A percentile compares a stretch with the other conserved stretches of the same genome.
phyloP scores from a whole-genome alignment of 2,329 filamentous ascomycete genomes.

The Daldinia eschscholtzii region DNA sequence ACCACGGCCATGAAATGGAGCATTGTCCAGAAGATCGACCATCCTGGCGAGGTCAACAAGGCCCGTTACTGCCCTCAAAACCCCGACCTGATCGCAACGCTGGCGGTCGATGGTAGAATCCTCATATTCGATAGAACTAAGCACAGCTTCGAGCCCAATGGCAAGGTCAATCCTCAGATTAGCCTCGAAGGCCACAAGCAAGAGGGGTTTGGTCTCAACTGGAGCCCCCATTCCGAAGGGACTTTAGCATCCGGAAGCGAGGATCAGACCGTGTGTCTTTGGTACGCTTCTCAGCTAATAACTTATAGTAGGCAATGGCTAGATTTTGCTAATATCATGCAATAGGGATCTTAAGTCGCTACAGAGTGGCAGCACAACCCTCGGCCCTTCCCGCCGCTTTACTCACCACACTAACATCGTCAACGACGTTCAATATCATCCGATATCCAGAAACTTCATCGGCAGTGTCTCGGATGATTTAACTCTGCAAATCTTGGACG shows the following conservation, averaged over 20 bases:
- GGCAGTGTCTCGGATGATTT: conserved; percentile 96
- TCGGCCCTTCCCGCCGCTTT: conserved; percentile 81
- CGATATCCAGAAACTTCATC: conserved; percentile 84
- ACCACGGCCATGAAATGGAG: conserved; percentile 84
- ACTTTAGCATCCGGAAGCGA: conserved; percentile 91
- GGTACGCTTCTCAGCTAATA: conserved; percentile 66
- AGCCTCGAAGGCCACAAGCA: conserved; percentile 85
- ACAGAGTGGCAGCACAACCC: conserved; percentile 74
- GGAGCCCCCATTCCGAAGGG: conserved; percentile 87
- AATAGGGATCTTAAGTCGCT: conserved; percentile 83
- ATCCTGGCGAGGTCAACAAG: conserved; percentile 98
- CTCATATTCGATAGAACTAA: conserved; percentile 97
- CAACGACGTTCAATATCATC: conserved; percentile 97
- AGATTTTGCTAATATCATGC: conserved; percentile 22
- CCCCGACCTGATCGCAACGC: conserved; percentile 93
- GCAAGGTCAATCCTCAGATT: conserved; percentile 82
- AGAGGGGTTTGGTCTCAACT: conserved; percentile 93
- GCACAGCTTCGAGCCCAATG: conserved; percentile 82
- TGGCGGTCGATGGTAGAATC: conserved; percentile 87
- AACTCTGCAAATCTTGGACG: conserved; percentile 91
- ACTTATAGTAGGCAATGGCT: neutral
- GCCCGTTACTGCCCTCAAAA: conserved; percentile 98
- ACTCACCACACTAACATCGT: conserved; percentile 91
- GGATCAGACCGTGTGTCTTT: conserved; percentile 90
- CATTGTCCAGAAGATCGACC: conserved; percentile 95